These are phyloP conservation scores for Pholiota microspora DNA, from an alignment of 768 basidiomycete species.

Conservation along the genomic window DNA sequence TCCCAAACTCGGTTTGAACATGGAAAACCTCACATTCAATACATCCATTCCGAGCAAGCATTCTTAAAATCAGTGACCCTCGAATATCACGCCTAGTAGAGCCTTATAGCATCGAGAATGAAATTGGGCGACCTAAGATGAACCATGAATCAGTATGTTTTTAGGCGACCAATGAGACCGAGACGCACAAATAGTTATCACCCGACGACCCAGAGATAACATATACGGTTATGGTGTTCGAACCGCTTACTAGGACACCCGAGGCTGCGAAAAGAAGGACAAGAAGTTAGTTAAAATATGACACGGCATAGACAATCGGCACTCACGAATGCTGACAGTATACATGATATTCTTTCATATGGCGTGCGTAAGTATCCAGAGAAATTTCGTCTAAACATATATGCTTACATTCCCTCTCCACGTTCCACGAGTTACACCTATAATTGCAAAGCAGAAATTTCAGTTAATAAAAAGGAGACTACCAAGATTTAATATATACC, in stretches of 20 bases:
- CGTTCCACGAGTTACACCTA: constrained; percentile 34
- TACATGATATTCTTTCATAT: constrained; percentile 30
- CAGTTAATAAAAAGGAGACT: no score
- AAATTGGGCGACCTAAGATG: constrained; percentile 27
- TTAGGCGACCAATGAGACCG: not conserved
- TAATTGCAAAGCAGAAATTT: not conserved
- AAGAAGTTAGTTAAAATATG: not conserved
- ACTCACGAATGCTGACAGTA: constrained; percentile 33
- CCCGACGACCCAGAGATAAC: constrained; percentile 35
- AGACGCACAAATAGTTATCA: constrained; percentile 28
- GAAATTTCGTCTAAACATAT: not conserved
- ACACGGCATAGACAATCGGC: no score
- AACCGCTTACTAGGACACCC: constrained; percentile 27
- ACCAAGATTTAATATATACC: constrained; percentile 18
- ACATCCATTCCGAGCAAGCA: no score
- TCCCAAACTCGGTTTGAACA: no score
- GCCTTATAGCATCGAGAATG: constrained; percentile 29
- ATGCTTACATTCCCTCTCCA: constrained; percentile 34
- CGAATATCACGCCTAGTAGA: constrained; percentile 17
- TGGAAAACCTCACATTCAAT: no score
- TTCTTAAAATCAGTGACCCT: no score
- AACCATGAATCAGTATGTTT: no score
- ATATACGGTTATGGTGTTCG: constrained; percentile 29
- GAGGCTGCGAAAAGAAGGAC: constrained; percentile 19
- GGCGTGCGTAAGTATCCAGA: not conserved